Evolutionary conservation across 1,284 basidiomycete species (phyloP), one percentile per base, ranked within the genome.

Genomic region (Apiotrichum sp.): DNA sequence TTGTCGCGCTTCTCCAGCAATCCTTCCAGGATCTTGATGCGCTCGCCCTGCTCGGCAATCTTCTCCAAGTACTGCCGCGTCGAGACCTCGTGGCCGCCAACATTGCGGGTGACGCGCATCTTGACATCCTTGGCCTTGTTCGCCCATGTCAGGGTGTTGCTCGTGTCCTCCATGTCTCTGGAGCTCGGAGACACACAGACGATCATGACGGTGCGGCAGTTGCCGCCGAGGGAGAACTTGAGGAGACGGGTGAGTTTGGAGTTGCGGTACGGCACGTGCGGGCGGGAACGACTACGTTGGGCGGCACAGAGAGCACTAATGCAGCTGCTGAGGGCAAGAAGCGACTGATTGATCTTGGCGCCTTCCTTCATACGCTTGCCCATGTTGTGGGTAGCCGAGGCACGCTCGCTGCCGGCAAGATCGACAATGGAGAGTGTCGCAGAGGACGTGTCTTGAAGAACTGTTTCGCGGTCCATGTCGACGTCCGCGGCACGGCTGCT

Each of bases 151-250:
- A 98, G 85, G 0, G 93, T 96, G 72, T 98, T 98, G 72, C 95
- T 90, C 33, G 93, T 97, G 73, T 98, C 93, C 70, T 97, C 93
- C 70, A 96, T 95, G 75, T 98, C 92, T 35, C 83, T 83, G 41
- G 91, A 93, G 14, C 91, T 91, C 1, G 93, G 93, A 2, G 92
- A 92, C 52, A 98, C 81, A 73, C 93, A 97, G 56, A 97, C 93
- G 61, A 97, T 91, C 91, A 95, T 93, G 70, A 95, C 91, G 0
- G 93, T 98, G 77, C 93, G 90, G 81, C 93, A 98, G 75, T 97
- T 97, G 13, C 93, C 93, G 1, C 93, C 93, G 39, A 97, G 83
- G 0, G 93, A 93, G 78, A 95, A 96, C 75, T 97, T 96, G 69
- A 97, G 86, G 49, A 97, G 78, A 33, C 93, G 87, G 0, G 93